A percentile compares a stretch with the other conserved stretches of the same genome.
Conservation (phyloP, 352 stramenopile species). For the Thalassiosira ordinaria region DNA sequence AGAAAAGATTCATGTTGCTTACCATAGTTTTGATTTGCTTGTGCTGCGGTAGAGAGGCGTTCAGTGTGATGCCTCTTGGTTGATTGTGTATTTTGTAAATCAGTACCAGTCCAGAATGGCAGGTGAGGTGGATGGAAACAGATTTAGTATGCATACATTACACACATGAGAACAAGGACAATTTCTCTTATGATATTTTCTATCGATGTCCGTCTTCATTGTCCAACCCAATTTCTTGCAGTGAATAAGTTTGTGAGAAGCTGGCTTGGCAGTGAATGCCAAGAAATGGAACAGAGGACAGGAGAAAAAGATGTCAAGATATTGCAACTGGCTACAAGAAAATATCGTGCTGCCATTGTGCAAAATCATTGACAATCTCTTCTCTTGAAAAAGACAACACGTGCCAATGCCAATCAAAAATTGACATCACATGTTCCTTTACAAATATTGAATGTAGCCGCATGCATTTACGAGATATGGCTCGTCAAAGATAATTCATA, state of each 20-base stretch:
- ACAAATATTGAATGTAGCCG: conserved; percentile 47
- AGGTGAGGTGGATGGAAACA: too few species aligned
- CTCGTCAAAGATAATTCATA: conserved; percentile 8
- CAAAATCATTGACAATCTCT: neutral
- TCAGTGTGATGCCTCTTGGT: conserved; percentile 41
- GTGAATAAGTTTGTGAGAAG: conserved; percentile 7
- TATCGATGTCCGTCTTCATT: conserved; percentile 2
- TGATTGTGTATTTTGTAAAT: too few species aligned
- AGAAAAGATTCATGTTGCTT: too few species aligned
- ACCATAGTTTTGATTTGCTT: conserved; percentile 73
- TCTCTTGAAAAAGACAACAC: conserved; percentile 12
- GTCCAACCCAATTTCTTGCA: conserved; percentile 6
- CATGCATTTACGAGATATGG: conserved; percentile 58
- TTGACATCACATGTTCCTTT: neutral
- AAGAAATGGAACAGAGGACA: conserved; percentile 9
- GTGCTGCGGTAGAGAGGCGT: conserved; percentile 27
- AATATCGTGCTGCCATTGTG: neutral
- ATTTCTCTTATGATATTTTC: neutral
- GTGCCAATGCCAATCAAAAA: neutral
- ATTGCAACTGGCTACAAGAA: neutral
- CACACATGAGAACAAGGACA: neutral
- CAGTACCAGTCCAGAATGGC: too few species aligned
- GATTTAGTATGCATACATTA: too few species aligned
- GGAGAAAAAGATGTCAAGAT: neutral
- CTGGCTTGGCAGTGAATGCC: neutral